These are phyloP conservation scores for Rhododendron griersonianum DNA, from an alignment of 148 eudicot genomes.

Conservation along the genomic window DNA sequence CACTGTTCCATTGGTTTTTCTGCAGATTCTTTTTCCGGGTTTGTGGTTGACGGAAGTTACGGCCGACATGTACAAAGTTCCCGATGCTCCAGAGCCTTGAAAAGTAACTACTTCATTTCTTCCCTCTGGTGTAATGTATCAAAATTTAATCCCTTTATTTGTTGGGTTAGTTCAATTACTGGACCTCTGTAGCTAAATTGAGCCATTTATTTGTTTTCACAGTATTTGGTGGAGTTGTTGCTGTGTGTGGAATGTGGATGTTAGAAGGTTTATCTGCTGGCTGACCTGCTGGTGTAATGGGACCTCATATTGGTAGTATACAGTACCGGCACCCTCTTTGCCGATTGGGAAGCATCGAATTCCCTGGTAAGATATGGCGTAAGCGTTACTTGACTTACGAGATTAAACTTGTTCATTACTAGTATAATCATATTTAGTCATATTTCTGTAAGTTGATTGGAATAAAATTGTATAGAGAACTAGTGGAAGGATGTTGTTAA, in stretches of 20 bases:
- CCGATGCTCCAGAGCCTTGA: slow-evolving; percentile 27
- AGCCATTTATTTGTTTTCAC: not conserved
- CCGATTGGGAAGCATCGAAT: not conserved
- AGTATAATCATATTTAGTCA: not conserved
- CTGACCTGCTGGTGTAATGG: slow-evolving; percentile 1
- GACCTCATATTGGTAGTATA: not conserved
- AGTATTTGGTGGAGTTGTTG: slow-evolving; percentile 1
- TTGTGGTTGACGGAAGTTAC: slow-evolving; percentile 44
- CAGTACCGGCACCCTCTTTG: not conserved
- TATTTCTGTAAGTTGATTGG: not conserved
- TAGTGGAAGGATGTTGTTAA: not conserved
- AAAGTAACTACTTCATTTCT: slow-evolving; percentile 18
- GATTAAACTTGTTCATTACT: slow-evolving; percentile 7
- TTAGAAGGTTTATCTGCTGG: slow-evolving; percentile 2
- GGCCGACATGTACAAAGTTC: slow-evolving; percentile 43
- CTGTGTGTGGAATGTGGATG: not conserved
- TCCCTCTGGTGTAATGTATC: not conserved
- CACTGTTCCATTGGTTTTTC: not conserved
- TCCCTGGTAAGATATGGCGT: not conserved
- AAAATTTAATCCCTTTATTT: not conserved
- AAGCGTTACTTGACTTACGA: not conserved
- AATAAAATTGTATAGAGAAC: slow-evolving; percentile 5
- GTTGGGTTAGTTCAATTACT: not conserved
- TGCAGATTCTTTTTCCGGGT: slow-evolving; percentile 48
- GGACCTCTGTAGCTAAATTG: not conserved